phyloP scores from a whole-genome alignment of 305 asterid species.

The Stenogyne calaminthoides region DNA sequence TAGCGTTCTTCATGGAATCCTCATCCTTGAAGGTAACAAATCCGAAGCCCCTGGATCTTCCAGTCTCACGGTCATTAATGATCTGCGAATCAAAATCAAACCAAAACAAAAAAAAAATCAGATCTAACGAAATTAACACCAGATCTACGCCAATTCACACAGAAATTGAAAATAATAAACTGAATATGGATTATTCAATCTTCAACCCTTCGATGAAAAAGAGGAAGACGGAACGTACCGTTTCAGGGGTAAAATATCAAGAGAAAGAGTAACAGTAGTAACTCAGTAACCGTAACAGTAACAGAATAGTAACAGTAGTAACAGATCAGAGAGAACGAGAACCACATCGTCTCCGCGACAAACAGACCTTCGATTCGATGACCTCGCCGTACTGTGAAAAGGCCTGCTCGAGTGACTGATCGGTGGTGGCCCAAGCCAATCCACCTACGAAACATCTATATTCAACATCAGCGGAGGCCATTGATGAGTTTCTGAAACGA shows the following conservation, averaged over 20 bases:
- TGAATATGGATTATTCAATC: conserved; percentile 58
- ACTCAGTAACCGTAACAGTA: conserved; percentile 44
- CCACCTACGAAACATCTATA: conserved; percentile 81
- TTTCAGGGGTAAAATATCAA: conserved; percentile 46
- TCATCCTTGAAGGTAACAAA: conserved; percentile 67
- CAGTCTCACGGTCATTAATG: conserved; percentile 70
- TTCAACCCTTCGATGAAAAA: conserved; percentile 46
- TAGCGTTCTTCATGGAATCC: conserved; percentile 59
- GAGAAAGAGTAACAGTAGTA: conserved; percentile 54
- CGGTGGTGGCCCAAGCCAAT: conserved; percentile 77
- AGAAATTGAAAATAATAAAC: not conserved
- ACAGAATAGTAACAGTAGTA: conserved; percentile 45
- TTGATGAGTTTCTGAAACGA: not conserved
- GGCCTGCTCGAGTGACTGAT: conserved; percentile 54
- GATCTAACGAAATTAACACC: conserved; percentile 19
- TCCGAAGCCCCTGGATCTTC: conserved; percentile 79
- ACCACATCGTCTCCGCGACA: conserved; percentile 46
- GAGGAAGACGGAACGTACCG: conserved; percentile 77
- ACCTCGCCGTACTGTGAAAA: conserved; percentile 64
- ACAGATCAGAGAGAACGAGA: conserved; percentile 46
- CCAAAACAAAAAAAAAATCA: conserved; percentile 7
- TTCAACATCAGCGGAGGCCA: conserved; percentile 61
- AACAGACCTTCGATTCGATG: conserved; percentile 78
- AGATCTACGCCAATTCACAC: not conserved
- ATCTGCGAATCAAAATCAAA: conserved; percentile 37